Evolutionary conservation across 2,329 filamentous ascomycete species (phyloP).

Genomic region (Epichloe sp.): DNA sequence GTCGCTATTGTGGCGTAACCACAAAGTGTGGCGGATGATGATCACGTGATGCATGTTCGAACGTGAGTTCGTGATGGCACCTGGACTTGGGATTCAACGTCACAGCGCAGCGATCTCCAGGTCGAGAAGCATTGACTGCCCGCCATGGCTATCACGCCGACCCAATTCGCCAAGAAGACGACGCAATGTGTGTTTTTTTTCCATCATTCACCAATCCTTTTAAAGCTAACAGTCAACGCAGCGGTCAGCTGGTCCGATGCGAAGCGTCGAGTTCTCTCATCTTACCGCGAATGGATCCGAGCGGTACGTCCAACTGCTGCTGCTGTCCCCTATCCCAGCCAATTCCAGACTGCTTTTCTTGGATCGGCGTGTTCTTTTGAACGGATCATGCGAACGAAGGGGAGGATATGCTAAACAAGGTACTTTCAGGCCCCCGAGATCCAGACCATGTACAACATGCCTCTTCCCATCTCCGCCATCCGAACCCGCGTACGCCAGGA

Average conservation of each 20-base stretch:
- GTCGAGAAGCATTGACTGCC: constrained; percentile 25
- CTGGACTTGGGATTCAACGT: constrained; percentile 11
- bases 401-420: constrained; percentile 6
- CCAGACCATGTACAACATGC: constrained; percentile 92
- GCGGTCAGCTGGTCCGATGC: constrained; percentile 85
- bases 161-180: constrained; percentile 74
- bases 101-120: constrained; percentile 16
- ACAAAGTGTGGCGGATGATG: not conserved
- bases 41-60: constrained; percentile 17
- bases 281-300: constrained; percentile 93
- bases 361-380: not conserved
- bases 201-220: not conserved
- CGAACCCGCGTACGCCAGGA: constrained; percentile 92
- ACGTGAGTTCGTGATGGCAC: not conserved
- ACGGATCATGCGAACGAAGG: not conserved
- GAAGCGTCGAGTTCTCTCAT: constrained; percentile 69
- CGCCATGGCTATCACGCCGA: constrained; percentile 80
- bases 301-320: constrained; percentile 52
- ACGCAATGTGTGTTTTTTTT: constrained; percentile 51
- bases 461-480: constrained; percentile 73
- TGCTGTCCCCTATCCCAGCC: not conserved
- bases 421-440: constrained; percentile 73
- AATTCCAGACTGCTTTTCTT: not conserved
- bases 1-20: constrained; percentile 7
- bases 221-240: constrained; percentile 32